Evolutionary conservation across 2,329 filamentous ascomycete genomes (phyloP), one percentile per base, ranked within the genome.

Genomic region (Colletotrichum cordylinicola): DNA sequence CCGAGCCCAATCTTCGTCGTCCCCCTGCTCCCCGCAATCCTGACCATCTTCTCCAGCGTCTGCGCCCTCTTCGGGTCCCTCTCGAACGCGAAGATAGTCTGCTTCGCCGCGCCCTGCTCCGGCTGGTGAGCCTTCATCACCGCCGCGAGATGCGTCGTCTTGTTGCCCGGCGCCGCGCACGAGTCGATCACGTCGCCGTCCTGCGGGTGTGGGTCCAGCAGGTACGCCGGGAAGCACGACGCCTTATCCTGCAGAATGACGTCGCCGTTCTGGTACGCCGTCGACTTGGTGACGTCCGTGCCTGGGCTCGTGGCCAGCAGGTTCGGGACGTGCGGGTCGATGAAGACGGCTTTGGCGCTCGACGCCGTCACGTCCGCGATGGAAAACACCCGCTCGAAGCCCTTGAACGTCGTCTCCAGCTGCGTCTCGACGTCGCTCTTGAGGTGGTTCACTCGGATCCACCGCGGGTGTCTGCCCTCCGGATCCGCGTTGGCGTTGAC

Each of bases 191-290:
- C 88, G 80, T 97, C 92, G 29, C 95, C 95, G 78, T 93, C 91
- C 73, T 91, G 87, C 10, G 91, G 86, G 0, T 86, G 86, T 1
- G 94, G 92, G 67, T 98, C 89, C 0, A 99, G 87, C 4, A 99
- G 88, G 82, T 97, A 97, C 1, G 96, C 97, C 0, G 97, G 97
- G 81, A 99, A 98, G 82, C 97, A 99, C 1, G 96, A 98, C 0
- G 97, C 96, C 84, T 98, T 98, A 82, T 98, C 97, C 83, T 99
- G 97, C 29, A 98, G 87, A 75, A 98, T 98, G 69, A 98, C 91
- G 62, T 92, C 90, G 2, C 96, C 96, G 2, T 90, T 87, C 16
- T 87, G 90, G 83, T 98, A 98, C 1, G 95, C 94, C 16, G 90
- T 85, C 9, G 92, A 93, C 77, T 93, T 94, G 24, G 92, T 93